These are phyloP conservation scores for Ogataea pignaliae DNA, from an alignment of 805 yeast genomes.

Conservation along the genomic window DNA sequence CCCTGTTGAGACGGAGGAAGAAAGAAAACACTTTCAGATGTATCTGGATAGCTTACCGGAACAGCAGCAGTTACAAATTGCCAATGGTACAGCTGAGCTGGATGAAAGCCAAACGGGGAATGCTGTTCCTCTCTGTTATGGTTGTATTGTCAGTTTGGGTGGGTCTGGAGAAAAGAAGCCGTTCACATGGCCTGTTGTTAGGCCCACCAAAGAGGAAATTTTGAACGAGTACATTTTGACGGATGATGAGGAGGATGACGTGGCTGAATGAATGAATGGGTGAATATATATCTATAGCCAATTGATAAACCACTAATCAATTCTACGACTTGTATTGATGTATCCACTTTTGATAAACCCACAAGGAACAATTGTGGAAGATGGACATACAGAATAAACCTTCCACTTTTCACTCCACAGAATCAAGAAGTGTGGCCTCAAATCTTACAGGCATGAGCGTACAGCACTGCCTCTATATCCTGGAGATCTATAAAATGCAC, in stretches of 20 bases:
- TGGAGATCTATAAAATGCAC: too few relatives aligned
- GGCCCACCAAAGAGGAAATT: slow-evolving; percentile 24
- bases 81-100: neutral
- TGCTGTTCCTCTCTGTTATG: slow-evolving; percentile 57
- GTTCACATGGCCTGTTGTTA: slow-evolving; percentile 26
- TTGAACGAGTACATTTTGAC: slow-evolving; percentile 25
- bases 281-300: too few relatives aligned
- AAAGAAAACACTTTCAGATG: slow-evolving; percentile 29
- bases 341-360: too few relatives aligned
- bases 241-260: slow-evolving; percentile 17
- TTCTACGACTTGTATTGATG: too few relatives aligned
- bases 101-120: slow-evolving; percentile 6
- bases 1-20: slow-evolving; percentile 40
- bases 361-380: too few relatives aligned
- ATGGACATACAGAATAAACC: too few relatives aligned
- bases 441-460: too few relatives aligned
- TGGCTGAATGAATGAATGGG: too few relatives aligned
- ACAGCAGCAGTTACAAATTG: neutral
- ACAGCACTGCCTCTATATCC: too few relatives aligned
- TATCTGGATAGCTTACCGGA: slow-evolving; percentile 12
- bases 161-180: slow-evolving; percentile 32
- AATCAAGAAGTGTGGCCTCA: too few relatives aligned
- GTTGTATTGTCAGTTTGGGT: slow-evolving; percentile 64
- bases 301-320: too few relatives aligned
- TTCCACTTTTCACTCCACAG: too few relatives aligned